A percentile compares a stretch with the other conserved stretches of the same genome.
phyloP scores from a whole-genome alignment of 106 monocot species.

The Dioscorea alata region DNA sequence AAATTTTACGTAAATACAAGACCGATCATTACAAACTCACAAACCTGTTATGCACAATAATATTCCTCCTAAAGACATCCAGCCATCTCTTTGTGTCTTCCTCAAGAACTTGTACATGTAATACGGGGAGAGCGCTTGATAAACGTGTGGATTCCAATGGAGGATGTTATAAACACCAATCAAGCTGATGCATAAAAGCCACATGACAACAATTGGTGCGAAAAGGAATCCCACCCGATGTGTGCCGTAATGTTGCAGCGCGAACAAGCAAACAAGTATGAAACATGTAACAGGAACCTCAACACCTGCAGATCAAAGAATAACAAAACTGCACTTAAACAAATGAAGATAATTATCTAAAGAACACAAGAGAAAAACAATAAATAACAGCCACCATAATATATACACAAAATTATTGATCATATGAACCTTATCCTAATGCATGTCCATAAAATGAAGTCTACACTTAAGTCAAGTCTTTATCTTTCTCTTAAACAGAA shows the following conservation, averaged over 20 bases:
- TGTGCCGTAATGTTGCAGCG: constrained; percentile 93
- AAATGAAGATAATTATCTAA: not conserved
- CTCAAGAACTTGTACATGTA: constrained; percentile 97
- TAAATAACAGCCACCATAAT: not conserved
- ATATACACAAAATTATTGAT: too few relatives aligned
- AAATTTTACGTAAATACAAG: not conserved
- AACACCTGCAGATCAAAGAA: constrained; percentile 48
- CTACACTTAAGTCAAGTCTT: too few relatives aligned
- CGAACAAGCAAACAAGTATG: constrained; percentile 72
- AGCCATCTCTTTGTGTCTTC: constrained; percentile 81
- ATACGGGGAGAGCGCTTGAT: constrained; percentile 81
- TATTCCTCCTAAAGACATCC: constrained; percentile 99
- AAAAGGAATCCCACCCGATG: constrained; percentile 89
- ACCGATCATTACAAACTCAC: not conserved
- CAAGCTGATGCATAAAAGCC: constrained; percentile 87
- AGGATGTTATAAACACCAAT: constrained; percentile 91
- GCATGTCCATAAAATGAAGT: too few relatives aligned
- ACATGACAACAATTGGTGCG: constrained; percentile 80
- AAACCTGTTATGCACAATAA: constrained; percentile 91
- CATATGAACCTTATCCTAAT: too few relatives aligned
- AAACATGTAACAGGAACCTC: constrained; percentile 85
- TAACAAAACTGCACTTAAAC: not conserved
- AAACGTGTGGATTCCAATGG: constrained; percentile 82
- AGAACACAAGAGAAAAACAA: not conserved
- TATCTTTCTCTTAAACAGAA: too few relatives aligned